These are phyloP conservation scores for Phytophthora pistaciae DNA, from an alignment of 352 stramenopile species.

Conservation along the genomic window DNA sequence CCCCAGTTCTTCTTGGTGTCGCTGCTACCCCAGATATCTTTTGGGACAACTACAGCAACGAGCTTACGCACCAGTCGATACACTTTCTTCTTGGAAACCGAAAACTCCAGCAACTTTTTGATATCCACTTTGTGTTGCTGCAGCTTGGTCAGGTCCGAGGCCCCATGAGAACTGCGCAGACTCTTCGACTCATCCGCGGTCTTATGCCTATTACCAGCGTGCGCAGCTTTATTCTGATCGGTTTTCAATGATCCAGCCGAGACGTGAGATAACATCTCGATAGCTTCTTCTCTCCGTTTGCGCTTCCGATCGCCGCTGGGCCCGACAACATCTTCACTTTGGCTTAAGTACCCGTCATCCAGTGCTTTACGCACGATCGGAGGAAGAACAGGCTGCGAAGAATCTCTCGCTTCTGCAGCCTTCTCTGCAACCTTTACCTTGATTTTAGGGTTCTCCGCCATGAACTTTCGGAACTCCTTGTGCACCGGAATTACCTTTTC, in stretches of 20 bases:
- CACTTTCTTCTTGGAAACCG: conserved; percentile 55
- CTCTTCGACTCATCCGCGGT: not conserved
- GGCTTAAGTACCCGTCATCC: conserved; percentile 69
- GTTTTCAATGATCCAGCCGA: conserved; percentile 18
- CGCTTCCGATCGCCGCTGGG: conserved; percentile 44
- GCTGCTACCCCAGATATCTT: conserved; percentile 57
- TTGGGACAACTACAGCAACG: conserved; percentile 61
- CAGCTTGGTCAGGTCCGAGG: conserved; percentile 40
- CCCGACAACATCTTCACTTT: conserved; percentile 40
- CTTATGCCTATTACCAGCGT: conserved; percentile 23
- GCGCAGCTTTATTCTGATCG: not conserved
- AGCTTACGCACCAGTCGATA: conserved; percentile 63
- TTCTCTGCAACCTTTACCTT: conserved; percentile 31
- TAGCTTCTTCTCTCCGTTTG: conserved; percentile 58
- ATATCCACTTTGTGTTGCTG: conserved; percentile 68
- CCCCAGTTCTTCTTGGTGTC: conserved; percentile 58
- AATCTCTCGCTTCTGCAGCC: conserved; percentile 3
- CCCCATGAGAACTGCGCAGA: not conserved
- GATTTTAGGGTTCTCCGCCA: conserved; percentile 46
- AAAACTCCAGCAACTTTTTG: conserved; percentile 45
- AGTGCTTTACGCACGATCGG: conserved; percentile 41
- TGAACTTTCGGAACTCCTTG: conserved; percentile 52
- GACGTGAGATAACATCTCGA: conserved; percentile 52
- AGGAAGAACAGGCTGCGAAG: conserved; percentile 21
- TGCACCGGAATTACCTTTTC: conserved; percentile 45